Evolutionary conservation across 2,329 filamentous ascomycete genomes (phyloP).

Genomic region (Xylaria sp.): DNA sequence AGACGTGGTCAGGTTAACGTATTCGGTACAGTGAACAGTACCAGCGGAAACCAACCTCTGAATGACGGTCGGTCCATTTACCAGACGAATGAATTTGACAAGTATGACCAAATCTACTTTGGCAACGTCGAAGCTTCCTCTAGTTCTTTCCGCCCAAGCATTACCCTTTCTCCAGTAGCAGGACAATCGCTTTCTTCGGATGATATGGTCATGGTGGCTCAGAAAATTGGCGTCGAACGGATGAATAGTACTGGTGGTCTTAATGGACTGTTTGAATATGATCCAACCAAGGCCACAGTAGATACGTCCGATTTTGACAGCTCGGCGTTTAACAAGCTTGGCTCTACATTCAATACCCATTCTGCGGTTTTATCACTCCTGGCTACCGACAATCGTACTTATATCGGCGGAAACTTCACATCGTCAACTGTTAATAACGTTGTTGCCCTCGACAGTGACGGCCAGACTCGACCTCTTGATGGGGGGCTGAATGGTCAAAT

Average conservation of each 20-base stretch:
- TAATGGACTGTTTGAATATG: constrained; percentile 91
- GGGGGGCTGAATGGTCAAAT: constrained; percentile 85
- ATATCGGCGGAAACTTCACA: constrained; percentile 87
- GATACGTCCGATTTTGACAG: constrained; percentile 71
- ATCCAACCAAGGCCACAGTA: constrained; percentile 71
- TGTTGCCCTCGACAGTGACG: constrained; percentile 75
- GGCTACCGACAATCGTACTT: constrained; percentile 72
- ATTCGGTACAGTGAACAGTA: constrained; percentile 74
- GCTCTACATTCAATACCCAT: constrained; percentile 72
- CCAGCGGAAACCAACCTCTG: constrained; percentile 54
- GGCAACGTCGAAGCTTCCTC: constrained; percentile 83
- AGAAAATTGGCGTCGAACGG: constrained; percentile 82
- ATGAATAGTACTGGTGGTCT: constrained; percentile 80
- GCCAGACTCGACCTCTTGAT: constrained; percentile 69
- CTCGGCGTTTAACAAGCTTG: constrained; percentile 82
- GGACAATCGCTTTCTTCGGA: constrained; percentile 67
- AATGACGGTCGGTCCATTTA: constrained; percentile 72
- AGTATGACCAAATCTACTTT: constrained; percentile 92
- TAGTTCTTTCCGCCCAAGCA: constrained; percentile 78
- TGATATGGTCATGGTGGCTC: constrained; percentile 84
- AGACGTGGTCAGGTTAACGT: constrained; percentile 85
- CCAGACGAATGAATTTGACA: constrained; percentile 96
- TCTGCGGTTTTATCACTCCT: constrained; percentile 79
- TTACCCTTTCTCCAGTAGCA: constrained; percentile 78
- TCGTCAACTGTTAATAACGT: constrained; percentile 77